Evolutionary conservation across 2,329 filamentous ascomycete genomes (phyloP).

Genomic region (Fusarium sp.): DNA sequence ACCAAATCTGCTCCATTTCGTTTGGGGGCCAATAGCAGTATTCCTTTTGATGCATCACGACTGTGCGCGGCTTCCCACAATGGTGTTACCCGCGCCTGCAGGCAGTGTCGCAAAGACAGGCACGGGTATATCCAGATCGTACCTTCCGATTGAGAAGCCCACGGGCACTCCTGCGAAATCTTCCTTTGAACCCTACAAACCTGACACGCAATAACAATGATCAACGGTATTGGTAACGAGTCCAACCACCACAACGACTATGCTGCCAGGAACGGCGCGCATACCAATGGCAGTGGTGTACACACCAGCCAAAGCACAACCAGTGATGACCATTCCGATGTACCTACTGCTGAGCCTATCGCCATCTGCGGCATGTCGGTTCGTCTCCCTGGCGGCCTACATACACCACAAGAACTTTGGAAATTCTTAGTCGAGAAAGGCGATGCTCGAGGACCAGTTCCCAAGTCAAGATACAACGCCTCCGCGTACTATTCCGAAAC

Average conservation of each 20-base stretch:
- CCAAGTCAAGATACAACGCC: not conserved
- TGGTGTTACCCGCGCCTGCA: not conserved
- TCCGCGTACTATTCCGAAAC: not conserved
- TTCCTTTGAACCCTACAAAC: not conserved
- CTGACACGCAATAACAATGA: not conserved
- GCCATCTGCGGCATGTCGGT: slow-evolving; percentile 11
- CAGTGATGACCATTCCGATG: not conserved
- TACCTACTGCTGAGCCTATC: not conserved
- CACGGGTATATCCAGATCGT: not conserved
- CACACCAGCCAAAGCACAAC: not conserved
- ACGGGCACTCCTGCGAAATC: too few species aligned
- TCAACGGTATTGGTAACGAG: not conserved
- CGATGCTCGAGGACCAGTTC: not conserved
- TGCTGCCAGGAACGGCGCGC: not conserved
- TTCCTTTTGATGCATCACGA: too few species aligned
- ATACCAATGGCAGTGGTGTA: not conserved
- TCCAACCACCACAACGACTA: not conserved
- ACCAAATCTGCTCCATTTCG: not conserved
- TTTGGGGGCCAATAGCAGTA: too few species aligned
- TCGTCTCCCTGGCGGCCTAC: not conserved
- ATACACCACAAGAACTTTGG: slow-evolving; percentile 1
- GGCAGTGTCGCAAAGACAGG: not conserved
- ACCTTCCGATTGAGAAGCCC: not conserved
- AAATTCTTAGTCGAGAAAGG: not conserved
- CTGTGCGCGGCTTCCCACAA: not conserved